phyloP scores from a whole-genome alignment of 2,329 filamentous ascomycete genomes.

The Fusarium sp. region DNA sequence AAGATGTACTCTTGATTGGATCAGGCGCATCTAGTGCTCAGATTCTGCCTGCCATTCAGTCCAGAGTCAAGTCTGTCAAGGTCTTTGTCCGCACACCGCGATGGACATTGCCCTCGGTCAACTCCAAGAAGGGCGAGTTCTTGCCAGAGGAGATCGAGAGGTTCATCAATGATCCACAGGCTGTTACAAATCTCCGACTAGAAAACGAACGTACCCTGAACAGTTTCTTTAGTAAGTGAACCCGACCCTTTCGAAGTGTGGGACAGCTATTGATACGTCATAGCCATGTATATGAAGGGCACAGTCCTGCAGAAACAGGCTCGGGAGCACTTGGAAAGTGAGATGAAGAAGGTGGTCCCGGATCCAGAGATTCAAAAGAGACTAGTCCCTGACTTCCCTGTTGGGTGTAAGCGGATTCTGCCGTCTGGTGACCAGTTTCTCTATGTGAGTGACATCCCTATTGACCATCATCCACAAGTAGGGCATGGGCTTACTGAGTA shows the following conservation, averaged over 20 bases:
- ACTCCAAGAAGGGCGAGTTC: slow-evolving; percentile 11
- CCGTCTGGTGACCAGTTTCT: slow-evolving; percentile 29
- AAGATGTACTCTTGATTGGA: slow-evolving; percentile 17
- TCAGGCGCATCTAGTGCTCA: slow-evolving; percentile 25
- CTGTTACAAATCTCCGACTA: slow-evolving; percentile 3
- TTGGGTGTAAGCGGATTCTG: slow-evolving; percentile 22
- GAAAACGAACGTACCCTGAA: slow-evolving; percentile 19
- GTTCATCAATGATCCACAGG: not conserved
- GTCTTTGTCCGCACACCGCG: slow-evolving; percentile 25
- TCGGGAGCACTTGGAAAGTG: slow-evolving; percentile 1
- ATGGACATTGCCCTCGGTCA: slow-evolving; percentile 28
- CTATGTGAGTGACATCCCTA: not conserved
- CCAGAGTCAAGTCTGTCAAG: slow-evolving; percentile 2
- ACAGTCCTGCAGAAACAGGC: slow-evolving; percentile 19
- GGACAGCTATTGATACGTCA: not conserved
- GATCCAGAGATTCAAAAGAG: slow-evolving; percentile 9
- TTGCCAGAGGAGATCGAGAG: not conserved
- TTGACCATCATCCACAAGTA: too few species aligned
- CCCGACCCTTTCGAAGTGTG: not conserved
- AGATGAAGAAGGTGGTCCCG: slow-evolving; percentile 19
- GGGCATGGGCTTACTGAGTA: not conserved
- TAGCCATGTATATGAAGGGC: slow-evolving; percentile 30
- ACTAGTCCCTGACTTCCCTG: slow-evolving; percentile 17
- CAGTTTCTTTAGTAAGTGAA: slow-evolving; percentile 22
- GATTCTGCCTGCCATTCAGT: slow-evolving; percentile 21